Base-by-base conservation (phyloP, 768 basidiomycete genomes). In the Pholiota conissans region DNA sequence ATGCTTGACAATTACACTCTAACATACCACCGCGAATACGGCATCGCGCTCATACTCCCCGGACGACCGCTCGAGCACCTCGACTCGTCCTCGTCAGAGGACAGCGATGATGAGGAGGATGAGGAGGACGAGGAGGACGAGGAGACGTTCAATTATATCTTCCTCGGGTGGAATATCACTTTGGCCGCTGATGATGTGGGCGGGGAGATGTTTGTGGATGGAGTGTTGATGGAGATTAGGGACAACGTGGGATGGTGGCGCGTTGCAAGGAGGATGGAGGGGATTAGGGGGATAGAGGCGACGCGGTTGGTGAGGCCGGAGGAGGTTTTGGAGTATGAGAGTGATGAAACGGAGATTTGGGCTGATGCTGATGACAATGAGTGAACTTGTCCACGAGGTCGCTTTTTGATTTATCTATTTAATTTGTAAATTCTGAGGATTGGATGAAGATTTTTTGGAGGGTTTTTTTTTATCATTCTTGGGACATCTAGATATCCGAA, bases 161-260 rank as follows among this genome's bases (percentile, higher is more conserved):
- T 76, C 60, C 76, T 91, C 4, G 89, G 89, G 4, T 91, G 86
- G 86, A 90, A 89, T 61, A 78, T 90, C 53, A 61, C 71, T 18
- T 69, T 86, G 47, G 76, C 83, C 55, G 67, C 62, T 13, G 70
- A 71, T 37, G 85, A 86, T 57, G 65, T 64, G 5, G 75, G 77
- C 46, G 84, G 80, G 18, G 70, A 72, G 8, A 65, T 63, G 34
- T 83, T 73, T 29, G 80, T 87, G 54, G 71, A 71, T 46, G 64
- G 69, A 42, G 67, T 84, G 20, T 56, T 79, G 45, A 55, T 58
- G 13, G 77, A 79, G 30, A 67, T 77, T 48, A 70, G 64, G 48
- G 58, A 60, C 5, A 63, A 61, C 34, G 71, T 73, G 5, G 65
- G 69, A 18, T 66, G 69, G 54, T 79, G 78, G 78, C 32, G 60